Percentiles rank a stretch among this genome's conserved stretches.
Conservation (phyloP, 192 early-diverging fungal species). For the Gorgonomyces haynaldii region DNA sequence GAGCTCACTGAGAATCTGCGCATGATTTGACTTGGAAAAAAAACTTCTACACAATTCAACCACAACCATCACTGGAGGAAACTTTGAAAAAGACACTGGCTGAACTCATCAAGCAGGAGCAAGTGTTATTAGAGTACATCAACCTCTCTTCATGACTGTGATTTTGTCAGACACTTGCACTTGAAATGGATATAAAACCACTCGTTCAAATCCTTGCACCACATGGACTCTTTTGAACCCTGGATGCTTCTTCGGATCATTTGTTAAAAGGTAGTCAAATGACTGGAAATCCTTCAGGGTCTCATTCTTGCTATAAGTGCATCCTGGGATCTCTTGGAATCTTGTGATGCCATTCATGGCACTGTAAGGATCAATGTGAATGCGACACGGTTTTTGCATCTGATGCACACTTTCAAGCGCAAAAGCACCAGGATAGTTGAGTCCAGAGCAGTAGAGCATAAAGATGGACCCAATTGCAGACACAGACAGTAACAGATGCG, state of each 20-base stretch:
- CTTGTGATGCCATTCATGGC: slow-evolving; percentile 77
- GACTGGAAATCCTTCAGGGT: neutral
- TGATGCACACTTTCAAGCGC: slow-evolving; percentile 57
- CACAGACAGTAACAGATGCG: neutral
- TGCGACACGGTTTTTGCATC: slow-evolving; percentile 8
- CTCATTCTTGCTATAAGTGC: slow-evolving; percentile 6
- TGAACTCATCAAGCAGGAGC: too few relatives aligned
- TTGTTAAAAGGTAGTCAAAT: slow-evolving; percentile 3
- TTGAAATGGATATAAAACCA: too few relatives aligned
- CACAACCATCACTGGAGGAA: too few relatives aligned
- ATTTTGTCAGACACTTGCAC: too few relatives aligned
- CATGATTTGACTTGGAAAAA: too few relatives aligned
- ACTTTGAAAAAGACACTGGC: too few relatives aligned
- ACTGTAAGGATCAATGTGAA: slow-evolving; percentile 62
- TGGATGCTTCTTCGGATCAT: neutral
- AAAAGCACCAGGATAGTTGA: slow-evolving; percentile 84
- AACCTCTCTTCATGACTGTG: too few relatives aligned
- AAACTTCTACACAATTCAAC: too few relatives aligned
- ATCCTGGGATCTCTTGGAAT: slow-evolving; percentile 28
- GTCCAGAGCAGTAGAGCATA: slow-evolving; percentile 37
- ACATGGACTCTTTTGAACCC: neutral
- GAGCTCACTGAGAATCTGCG: too few relatives aligned
- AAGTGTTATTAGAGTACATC: too few relatives aligned
- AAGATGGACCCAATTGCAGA: slow-evolving; percentile 7
- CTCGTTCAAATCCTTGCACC: too few relatives aligned